Evolutionary conservation across 805 yeast species (phyloP).

Genomic region (Candida lessepsii): DNA sequence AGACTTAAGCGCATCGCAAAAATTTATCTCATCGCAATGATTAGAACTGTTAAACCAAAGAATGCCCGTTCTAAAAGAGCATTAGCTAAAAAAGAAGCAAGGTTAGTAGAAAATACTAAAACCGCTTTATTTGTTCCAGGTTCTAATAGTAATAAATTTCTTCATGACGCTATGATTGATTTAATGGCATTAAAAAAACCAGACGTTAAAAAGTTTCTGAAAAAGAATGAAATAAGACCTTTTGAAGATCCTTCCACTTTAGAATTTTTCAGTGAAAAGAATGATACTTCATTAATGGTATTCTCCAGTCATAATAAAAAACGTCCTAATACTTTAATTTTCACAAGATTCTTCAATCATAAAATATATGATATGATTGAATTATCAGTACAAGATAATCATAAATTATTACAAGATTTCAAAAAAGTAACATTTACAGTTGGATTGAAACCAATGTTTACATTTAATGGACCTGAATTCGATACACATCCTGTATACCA

Average conservation of each 20-base stretch:
- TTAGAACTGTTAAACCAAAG: conserved; percentile 67
- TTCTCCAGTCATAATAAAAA: conserved; percentile 80
- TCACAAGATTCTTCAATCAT: conserved; percentile 85
- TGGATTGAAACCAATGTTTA: conserved; percentile 92
- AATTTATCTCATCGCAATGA: conserved; percentile 22
- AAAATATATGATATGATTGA: conserved; percentile 94
- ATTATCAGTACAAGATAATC: conserved; percentile 63
- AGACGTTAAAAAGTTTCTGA: conserved; percentile 76
- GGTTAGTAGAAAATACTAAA: conserved; percentile 85
- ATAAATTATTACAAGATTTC: conserved; percentile 76
- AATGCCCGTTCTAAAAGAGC: conserved; percentile 96
- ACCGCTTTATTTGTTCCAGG: conserved; percentile 92
- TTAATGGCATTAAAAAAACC: conserved; percentile 90
- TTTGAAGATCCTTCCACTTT: conserved; percentile 84
- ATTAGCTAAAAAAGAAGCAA: conserved; percentile 81
- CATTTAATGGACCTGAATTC: conserved; percentile 88
- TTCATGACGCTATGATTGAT: conserved; percentile 89
- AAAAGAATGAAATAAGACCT: conserved; percentile 87
- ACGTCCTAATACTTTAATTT: conserved; percentile 88
- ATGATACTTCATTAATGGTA: conserved; percentile 83
- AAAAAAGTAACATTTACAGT: conserved; percentile 74
- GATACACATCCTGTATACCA: conserved; percentile 83
- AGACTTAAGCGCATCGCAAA: too few relatives aligned
- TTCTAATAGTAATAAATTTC: conserved; percentile 66
- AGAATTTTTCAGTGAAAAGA: conserved; percentile 93